A percentile compares a stretch with the other conserved stretches of the same genome.
These are phyloP conservation scores for Leucocoprinus sp. DNA, from an alignment of 768 basidiomycete genomes.

Conservation along the genomic window DNA sequence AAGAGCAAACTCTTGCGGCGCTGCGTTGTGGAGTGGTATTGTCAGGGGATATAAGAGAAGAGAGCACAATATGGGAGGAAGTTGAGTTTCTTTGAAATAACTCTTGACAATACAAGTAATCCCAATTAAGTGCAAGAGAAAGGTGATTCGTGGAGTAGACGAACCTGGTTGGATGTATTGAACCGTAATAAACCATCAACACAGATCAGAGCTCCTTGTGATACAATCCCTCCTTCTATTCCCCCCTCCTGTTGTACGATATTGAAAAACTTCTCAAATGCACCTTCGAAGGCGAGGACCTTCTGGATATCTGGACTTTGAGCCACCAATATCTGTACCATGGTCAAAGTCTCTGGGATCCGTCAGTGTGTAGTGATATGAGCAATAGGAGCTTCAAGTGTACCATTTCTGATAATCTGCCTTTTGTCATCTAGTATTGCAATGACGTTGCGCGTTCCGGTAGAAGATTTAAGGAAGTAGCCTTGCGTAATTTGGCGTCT, in stretches of 20 bases:
- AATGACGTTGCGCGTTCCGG: constrained; percentile 67
- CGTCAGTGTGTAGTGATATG: not conserved
- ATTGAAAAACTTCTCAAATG: constrained; percentile 91
- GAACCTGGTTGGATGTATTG: constrained; percentile 92
- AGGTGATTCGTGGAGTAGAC: constrained; percentile 8
- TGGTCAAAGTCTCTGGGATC: constrained; percentile 66
- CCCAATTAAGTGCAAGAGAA: constrained; percentile 4
- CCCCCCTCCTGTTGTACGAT: constrained; percentile 86
- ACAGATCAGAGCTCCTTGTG: constrained; percentile 79
- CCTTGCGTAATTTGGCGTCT: constrained; percentile 75
- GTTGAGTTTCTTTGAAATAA: constrained; percentile 87
- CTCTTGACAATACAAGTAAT: constrained; percentile 45
- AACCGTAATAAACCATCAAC: constrained; percentile 83
- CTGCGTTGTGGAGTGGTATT: constrained; percentile 44
- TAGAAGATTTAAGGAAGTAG: constrained; percentile 84
- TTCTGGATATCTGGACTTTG: constrained; percentile 95
- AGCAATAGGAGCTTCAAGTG: constrained; percentile 16
- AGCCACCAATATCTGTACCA: constrained; percentile 73
- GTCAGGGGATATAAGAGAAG: constrained; percentile 65
- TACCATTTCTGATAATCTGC: constrained; percentile 86
- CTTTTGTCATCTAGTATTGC: constrained; percentile 74
- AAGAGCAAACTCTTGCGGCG: constrained; percentile 86
- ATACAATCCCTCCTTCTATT: constrained; percentile 81
- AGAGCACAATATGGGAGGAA: constrained; percentile 59
- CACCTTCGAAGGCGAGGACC: constrained; percentile 92